Percentiles rank a stretch among this genome's conserved stretches.
These are phyloP conservation scores for Populus davidiana DNA, from an alignment of 345 rosid genomes.

Conservation along the genomic window DNA sequence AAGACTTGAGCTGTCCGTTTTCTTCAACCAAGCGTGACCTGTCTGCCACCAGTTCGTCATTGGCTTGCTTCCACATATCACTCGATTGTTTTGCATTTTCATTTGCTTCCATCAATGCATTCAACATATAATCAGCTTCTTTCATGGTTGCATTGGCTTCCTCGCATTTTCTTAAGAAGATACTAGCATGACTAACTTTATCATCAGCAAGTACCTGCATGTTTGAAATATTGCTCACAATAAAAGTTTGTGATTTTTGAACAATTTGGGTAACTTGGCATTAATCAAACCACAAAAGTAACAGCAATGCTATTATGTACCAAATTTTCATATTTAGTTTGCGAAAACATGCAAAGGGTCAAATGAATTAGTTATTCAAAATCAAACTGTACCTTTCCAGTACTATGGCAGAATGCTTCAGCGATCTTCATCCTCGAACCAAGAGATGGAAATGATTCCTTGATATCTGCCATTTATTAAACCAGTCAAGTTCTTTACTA, in stretches of 20 bases:
- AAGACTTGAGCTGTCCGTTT: constrained; percentile 56
- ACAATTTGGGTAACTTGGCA: neutral
- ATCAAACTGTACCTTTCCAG: constrained; percentile 37
- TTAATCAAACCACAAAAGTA: neutral
- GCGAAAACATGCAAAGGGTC: neutral
- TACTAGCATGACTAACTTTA: constrained; percentile 37
- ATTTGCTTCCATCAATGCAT: constrained; percentile 60
- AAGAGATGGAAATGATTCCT: constrained; percentile 29
- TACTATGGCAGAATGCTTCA: constrained; percentile 27
- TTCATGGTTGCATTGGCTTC: constrained; percentile 63
- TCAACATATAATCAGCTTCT: constrained; percentile 70
- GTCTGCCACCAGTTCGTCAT: constrained; percentile 51
- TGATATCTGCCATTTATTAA: constrained; percentile 42
- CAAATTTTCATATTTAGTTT: neutral
- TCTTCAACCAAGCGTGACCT: constrained; percentile 46
- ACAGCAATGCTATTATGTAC: neutral
- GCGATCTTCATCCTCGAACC: constrained; percentile 30
- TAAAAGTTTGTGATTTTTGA: constrained; percentile 1
- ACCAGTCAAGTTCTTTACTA: neutral
- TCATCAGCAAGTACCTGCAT: constrained; percentile 40
- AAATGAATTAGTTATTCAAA: constrained; percentile 15
- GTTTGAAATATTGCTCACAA: constrained; percentile 21
- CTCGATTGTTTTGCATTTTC: constrained; percentile 52
- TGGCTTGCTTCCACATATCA: constrained; percentile 52
- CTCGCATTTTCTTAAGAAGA: constrained; percentile 60